Percentiles rank a stretch among this genome's conserved stretches.
These are phyloP conservation scores for Trametes cubensis DNA, from an alignment of 768 basidiomycete genomes.

Conservation along the genomic window DNA sequence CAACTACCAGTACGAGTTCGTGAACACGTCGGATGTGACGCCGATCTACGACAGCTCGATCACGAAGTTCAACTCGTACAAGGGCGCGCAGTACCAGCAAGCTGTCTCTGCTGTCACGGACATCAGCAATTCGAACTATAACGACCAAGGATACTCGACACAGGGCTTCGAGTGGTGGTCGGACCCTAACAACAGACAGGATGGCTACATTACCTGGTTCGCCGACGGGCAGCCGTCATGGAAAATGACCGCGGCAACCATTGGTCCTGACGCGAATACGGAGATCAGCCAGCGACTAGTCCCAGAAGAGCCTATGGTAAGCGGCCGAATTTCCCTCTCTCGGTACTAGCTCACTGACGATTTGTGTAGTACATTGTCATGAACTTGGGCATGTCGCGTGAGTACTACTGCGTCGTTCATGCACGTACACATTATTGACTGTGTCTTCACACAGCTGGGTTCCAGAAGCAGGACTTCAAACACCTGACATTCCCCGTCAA, in stretches of 20 bases:
- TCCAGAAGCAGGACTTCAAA: constrained; percentile 73
- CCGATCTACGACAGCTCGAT: constrained; percentile 52
- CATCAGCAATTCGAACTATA: constrained; percentile 59
- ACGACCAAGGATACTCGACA: constrained; percentile 52
- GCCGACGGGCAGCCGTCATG: constrained; percentile 68
- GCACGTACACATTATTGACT: neutral
- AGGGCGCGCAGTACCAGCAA: constrained; percentile 74
- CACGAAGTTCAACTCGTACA: constrained; percentile 67
- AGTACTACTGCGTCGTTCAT: constrained; percentile 25
- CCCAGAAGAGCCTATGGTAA: constrained; percentile 92
- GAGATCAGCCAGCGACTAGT: constrained; percentile 68
- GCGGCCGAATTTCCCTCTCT: constrained; percentile 27
- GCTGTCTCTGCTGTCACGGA: constrained; percentile 67
- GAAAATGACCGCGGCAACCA: constrained; percentile 64
- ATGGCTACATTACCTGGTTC: constrained; percentile 88
- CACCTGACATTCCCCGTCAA: constrained; percentile 75
- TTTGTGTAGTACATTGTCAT: constrained; percentile 68
- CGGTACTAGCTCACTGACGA: constrained; percentile 2
- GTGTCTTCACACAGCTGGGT: constrained; percentile 46
- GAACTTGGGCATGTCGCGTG: constrained; percentile 79
- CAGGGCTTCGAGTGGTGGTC: constrained; percentile 86
- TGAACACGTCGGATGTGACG: constrained; percentile 53
- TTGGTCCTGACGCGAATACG: constrained; percentile 65
- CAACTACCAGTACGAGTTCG: constrained; percentile 67
- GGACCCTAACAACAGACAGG: constrained; percentile 60